These are phyloP conservation scores for Cryptosporidium tyzzeri DNA, from an alignment of 169 alveolate species.

Conservation along the genomic window DNA sequence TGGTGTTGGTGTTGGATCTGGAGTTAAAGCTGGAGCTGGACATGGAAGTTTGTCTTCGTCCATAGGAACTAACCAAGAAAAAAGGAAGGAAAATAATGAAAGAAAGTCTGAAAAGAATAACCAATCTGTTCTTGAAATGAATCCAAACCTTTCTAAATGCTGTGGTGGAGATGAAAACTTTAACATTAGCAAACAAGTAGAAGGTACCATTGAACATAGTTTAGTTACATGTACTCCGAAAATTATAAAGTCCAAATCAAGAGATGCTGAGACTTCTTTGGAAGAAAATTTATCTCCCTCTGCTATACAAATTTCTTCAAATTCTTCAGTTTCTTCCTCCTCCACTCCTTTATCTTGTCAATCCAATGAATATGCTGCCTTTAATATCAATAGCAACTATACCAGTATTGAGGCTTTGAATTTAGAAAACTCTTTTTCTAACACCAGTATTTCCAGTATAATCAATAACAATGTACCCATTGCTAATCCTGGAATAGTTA, in stretches of 20 bases:
- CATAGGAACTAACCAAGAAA: not conserved
- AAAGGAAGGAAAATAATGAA: not conserved
- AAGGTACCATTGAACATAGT: too few species aligned
- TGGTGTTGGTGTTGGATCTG: too few species aligned
- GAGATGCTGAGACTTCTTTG: not conserved
- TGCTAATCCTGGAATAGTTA: not conserved
- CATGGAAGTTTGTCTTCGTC: not conserved
- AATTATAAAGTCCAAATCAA: not conserved
- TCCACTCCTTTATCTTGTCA: not conserved
- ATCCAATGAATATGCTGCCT: not conserved
- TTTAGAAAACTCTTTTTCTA: not conserved
- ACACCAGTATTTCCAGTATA: not conserved
- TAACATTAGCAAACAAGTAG: not conserved
- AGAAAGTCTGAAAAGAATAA: too few species aligned
- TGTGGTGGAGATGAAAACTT: too few species aligned
- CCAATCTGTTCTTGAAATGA: not conserved
- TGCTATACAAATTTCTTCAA: not conserved
- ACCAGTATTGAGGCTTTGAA: conserved; percentile 3
- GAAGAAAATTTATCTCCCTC: not conserved
- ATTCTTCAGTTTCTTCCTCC: not conserved
- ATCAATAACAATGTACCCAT: not conserved
- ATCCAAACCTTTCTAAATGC: not conserved
- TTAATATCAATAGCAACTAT: not conserved
- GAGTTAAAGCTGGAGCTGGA: not conserved
- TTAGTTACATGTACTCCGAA: not conserved